A percentile compares a stretch with the other conserved stretches of the same genome.
These are phyloP conservation scores for Cyberlindnera maritima DNA, from an alignment of 805 yeast species.

Conservation along the genomic window DNA sequence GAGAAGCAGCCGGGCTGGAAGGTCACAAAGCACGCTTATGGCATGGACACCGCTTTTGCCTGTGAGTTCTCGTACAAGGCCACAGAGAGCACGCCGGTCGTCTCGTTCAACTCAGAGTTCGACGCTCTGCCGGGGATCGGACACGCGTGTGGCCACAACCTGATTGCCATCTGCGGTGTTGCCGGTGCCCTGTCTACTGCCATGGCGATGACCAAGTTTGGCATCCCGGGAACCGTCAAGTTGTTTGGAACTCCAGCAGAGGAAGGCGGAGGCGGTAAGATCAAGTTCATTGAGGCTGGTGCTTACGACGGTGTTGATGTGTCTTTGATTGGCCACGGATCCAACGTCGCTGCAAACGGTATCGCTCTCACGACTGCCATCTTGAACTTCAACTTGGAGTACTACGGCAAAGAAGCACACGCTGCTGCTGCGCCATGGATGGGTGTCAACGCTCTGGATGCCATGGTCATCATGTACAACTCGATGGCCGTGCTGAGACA, in stretches of 20 bases:
- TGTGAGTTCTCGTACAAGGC: conserved; percentile 3
- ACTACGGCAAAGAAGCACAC: conserved; percentile 13
- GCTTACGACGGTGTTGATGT: conserved; percentile 13
- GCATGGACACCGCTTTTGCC: conserved; percentile 11
- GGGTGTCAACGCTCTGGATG: conserved; percentile 15
- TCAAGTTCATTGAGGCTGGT: conserved; percentile 9
- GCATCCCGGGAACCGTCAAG: conserved; percentile 13
- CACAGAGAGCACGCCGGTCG: conserved; percentile 1
- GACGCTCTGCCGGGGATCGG: conserved; percentile 14
- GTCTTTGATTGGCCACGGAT: conserved; percentile 10
- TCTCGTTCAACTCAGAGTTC: conserved; percentile 13
- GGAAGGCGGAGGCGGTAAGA: conserved; percentile 14
- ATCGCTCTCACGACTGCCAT: conserved; percentile 8
- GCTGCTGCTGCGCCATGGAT: conserved; percentile 17
- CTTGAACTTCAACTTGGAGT: conserved; percentile 7
- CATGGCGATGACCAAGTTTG: conserved; percentile 8
- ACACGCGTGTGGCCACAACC: conserved; percentile 15
- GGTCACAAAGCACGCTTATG: conserved; percentile 9
- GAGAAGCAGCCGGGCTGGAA: conserved; percentile 13
- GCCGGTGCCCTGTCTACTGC: conserved; percentile 10
- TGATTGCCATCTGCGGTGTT: conserved; percentile 10
- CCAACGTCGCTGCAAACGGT: neutral
- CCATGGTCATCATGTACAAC: conserved; percentile 12
- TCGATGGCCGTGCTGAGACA: conserved; percentile 12
- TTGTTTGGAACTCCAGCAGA: conserved; percentile 15